Evolutionary conservation across 345 rosid genomes (phyloP), one percentile per base, ranked within the genome.

Genomic region (Salix udensis): DNA sequence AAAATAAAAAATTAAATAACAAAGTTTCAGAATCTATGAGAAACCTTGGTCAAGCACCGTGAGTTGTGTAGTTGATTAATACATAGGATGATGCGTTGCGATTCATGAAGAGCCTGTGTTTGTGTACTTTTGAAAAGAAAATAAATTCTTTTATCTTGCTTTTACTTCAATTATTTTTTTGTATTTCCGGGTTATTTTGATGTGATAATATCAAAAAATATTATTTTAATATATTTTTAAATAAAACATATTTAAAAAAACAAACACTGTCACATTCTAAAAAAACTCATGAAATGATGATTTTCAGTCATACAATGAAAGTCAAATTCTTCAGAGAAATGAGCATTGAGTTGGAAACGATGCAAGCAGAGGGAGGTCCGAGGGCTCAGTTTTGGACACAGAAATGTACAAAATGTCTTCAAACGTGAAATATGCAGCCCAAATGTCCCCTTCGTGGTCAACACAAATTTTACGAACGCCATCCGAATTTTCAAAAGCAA

Each of bases 391-490:
- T 72, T 67, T 52, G 78, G 79, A 79, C 78, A 55, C 4, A 7
- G 65, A 74, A 70, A 73, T 65, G 83, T 44, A 77, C 79, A 70
- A 76, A 50, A 71, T 79, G 82, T 77, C 80, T 77, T 83, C 73
- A 50, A 73, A 78, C 71, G 70, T 66, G 77, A 84, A 84, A 76
- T 74, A 61, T 40, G 74, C 40, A 69, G 79, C 80, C 37, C 77
- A 72, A 48, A 74, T 85, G 87, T 83, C 76, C 78, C 88, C 88
- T 26, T 65, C 72, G 39, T 60, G 48, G 78, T 74, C 84, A 77
- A 85, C 88, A 87, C 13, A 77, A 68, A 44, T 65, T 80, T 67
- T 42, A 53, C 52, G 36, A 53, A 71, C 84, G 80, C 70, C 78
- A 40, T 66, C 76, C 68, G 71, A 82, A 62, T 48, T 76, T 68